Percentiles rank a stretch among this genome's conserved stretches.
Conservation (phyloP, 805 yeast species). For the Lipomyces sp. region DNA sequence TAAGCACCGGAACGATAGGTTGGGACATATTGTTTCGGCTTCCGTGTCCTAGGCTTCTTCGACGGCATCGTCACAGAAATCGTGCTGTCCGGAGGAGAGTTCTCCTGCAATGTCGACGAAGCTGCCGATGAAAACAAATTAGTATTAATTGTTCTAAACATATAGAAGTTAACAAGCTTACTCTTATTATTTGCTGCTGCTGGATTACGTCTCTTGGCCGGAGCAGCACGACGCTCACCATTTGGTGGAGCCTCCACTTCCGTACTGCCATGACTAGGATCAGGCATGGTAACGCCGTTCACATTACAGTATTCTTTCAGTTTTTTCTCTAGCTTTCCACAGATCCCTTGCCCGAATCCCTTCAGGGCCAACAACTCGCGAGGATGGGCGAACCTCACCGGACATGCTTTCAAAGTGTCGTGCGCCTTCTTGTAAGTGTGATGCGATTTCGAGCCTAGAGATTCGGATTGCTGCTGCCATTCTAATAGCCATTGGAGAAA, state of each 20-base stretch:
- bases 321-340: slow-evolving; percentile 54
- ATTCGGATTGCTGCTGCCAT: slow-evolving; percentile 24
- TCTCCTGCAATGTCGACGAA: slow-evolving; percentile 7
- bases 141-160: background rate
- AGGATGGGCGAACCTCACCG: slow-evolving; percentile 58
- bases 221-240: background rate
- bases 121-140: background rate
- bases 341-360: slow-evolving; percentile 74
- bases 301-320: slow-evolving; percentile 62
- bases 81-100: background rate
- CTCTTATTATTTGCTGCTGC: background rate
- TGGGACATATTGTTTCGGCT: slow-evolving; percentile 63
- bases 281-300: slow-evolving; percentile 56
- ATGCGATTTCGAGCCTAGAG: slow-evolving; percentile 56
- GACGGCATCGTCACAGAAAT: background rate
- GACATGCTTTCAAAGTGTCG: slow-evolving; percentile 54
- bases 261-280: slow-evolving; percentile 2
- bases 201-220: slow-evolving; percentile 7
- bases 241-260: background rate
- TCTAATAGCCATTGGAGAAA: slow-evolving; percentile 32
- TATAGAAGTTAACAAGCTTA: background rate
- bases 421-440: slow-evolving; percentile 62
- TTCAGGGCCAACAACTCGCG: slow-evolving; percentile 62
- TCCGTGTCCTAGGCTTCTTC: slow-evolving; percentile 27
- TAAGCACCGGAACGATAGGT: slow-evolving; percentile 79